A percentile compares a stretch with the other conserved stretches of the same genome.
Evolutionary conservation across 805 yeast species (phyloP).

Genomic region (Metschnikowia arizonensis): DNA sequence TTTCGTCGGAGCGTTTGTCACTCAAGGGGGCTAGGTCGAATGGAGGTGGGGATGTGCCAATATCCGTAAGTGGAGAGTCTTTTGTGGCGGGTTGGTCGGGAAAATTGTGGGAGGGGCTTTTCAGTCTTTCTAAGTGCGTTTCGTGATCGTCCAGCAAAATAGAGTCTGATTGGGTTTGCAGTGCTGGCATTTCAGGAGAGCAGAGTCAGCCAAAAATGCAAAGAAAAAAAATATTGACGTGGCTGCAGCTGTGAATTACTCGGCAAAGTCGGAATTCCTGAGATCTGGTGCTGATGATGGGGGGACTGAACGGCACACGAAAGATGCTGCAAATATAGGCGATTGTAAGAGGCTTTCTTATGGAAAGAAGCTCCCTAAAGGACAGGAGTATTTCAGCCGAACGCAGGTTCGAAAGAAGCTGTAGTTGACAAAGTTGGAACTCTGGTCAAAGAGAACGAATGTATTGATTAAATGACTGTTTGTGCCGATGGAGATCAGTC

Average conservation of each 20-base stretch:
- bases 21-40: constrained; percentile 24
- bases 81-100: constrained; percentile 19
- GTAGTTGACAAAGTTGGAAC: not conserved
- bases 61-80: constrained; percentile 40
- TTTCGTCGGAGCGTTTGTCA: constrained; percentile 21
- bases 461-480: not conserved
- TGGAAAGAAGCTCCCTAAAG: not conserved
- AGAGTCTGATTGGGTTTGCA: constrained; percentile 4
- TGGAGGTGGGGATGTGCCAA: constrained; percentile 39
- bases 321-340: not conserved
- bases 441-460: not conserved
- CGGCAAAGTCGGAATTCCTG: not conserved
- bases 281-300: not conserved
- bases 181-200: constrained; percentile 2
- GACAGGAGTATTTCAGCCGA: not conserved
- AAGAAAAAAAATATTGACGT: not conserved
- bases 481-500: constrained; percentile 1
- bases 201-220: not conserved
- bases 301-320: not conserved
- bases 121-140: constrained; percentile 3
- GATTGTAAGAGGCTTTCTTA: not conserved
- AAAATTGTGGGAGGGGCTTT: constrained; percentile 3
- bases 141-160: constrained; percentile 5
- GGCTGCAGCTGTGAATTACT: not conserved
- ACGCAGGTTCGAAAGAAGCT: not conserved